A percentile compares a stretch with the other conserved stretches of the same genome.
Conservation (phyloP, 495 filamentous ascomycete genomes). For the Lichenothelia convexa region DNA sequence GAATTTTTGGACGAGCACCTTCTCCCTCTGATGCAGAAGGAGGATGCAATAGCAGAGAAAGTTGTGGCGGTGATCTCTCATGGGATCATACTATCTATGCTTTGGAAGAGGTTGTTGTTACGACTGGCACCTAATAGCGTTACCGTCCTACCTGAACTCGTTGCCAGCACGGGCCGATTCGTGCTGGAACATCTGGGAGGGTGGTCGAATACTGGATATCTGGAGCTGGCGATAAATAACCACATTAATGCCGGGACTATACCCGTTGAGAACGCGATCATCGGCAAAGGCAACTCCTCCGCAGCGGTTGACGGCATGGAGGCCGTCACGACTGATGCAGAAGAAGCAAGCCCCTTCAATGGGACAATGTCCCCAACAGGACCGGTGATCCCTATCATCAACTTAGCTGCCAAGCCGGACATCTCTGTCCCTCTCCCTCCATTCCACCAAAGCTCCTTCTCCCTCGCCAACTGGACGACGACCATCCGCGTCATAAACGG, state of each 20-base stretch:
- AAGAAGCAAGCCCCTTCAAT: neutral
- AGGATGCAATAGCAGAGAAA: constrained; percentile 10
- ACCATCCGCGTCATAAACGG: constrained; percentile 39
- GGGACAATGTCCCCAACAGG: neutral
- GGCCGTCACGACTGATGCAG: neutral
- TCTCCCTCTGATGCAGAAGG: constrained; percentile 31
- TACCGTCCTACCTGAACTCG: constrained; percentile 13
- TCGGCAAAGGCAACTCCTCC: neutral
- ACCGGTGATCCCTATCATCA: too few relatives aligned
- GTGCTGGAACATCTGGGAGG: constrained; percentile 27
- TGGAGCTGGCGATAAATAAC: constrained; percentile 28
- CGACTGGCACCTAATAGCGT: constrained; percentile 30
- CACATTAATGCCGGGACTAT: neutral
- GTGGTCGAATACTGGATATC: constrained; percentile 52
- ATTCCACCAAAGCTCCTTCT: neutral
- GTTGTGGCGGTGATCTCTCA: constrained; percentile 55
- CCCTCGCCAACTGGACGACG: constrained; percentile 15
- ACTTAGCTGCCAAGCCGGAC: too few relatives aligned
- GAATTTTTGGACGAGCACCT: constrained; percentile 45
- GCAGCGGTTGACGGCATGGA: neutral
- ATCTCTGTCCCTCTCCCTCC: neutral
- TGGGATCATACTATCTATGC: constrained; percentile 52
- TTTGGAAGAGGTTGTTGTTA: constrained; percentile 44
- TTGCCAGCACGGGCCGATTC: constrained; percentile 5
- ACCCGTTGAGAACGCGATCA: neutral